Evolutionary conservation across 108 stramenopile genomes (phyloP).

Genomic region (Nitzschia inconspicua): DNA sequence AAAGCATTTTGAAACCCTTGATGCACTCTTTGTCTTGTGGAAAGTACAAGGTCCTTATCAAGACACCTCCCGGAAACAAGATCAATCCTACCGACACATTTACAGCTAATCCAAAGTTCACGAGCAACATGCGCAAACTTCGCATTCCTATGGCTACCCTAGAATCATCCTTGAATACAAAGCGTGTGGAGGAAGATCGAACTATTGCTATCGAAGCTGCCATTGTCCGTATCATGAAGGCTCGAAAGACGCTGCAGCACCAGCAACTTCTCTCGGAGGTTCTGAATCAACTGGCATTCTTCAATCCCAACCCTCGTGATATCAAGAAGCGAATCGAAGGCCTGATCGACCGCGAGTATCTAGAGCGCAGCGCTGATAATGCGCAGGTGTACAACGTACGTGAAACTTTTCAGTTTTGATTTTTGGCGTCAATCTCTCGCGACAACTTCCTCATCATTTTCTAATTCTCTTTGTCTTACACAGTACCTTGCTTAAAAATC

Average conservation of each 20-base stretch:
- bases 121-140: conserved; percentile 91
- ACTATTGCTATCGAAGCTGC: conserved; percentile 97
- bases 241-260: conserved; percentile 95
- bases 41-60: conserved; percentile 93
- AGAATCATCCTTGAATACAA: conserved; percentile 94
- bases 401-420: background rate
- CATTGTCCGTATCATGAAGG: conserved; percentile 99
- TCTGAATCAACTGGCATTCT: conserved; percentile 93
- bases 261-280: conserved; percentile 97
- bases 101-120: conserved; percentile 85
- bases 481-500: background rate
- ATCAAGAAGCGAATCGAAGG: conserved; percentile 95
- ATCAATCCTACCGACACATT: conserved; percentile 91
- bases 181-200: conserved; percentile 97
- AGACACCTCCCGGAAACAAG: conserved; percentile 82
- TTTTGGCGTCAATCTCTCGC: background rate
- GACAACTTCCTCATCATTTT: background rate
- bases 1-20: conserved; percentile 89
- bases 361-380: conserved; percentile 89
- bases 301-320: conserved; percentile 95
- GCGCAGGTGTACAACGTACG: conserved; percentile 82
- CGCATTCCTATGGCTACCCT: conserved; percentile 99
- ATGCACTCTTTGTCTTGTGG: conserved; percentile 98
- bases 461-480: background rate
- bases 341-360: conserved; percentile 94